Base-by-base conservation (phyloP, 1,284 basidiomycete species). In the Austroboletus novae-zelandiae region DNA sequence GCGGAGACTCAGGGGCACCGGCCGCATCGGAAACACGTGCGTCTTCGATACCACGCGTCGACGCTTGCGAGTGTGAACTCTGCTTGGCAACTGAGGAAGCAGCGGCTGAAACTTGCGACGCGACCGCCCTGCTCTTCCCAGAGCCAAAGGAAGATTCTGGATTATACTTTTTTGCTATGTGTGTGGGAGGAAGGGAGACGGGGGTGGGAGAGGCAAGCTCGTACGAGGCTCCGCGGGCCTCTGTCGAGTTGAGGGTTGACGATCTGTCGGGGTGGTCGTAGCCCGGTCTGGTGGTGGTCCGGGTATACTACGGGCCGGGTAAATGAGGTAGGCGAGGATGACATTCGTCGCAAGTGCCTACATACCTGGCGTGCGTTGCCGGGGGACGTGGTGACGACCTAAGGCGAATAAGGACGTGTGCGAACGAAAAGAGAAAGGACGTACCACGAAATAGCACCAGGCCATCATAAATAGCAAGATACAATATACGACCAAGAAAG, bases 401-500 rank as follows among this genome's bases (percentile, higher is more conserved):
- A 40, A 29, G 14, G 11, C 36, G 13, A 37, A 27, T 23, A 4
- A 23, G 20, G 20, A 23, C 20, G 20, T 23, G 20, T 23, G 20
- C 20, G 20, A 5, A 5, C 4, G 20, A 23, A 5, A 23, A 13
- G 27, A 36, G 29, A 20, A 43, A 27, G 40, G 42, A 30, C 71
- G 40, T 42, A 82, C 83, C 72, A 73, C 74, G 29, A 73, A 45
- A 62, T 85, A 86, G 14, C 74, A 69, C 83, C 84, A 85, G 2
- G 74, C 58, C 64, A 76, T 74, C 69, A 84, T 71, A 23, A 81
- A 57, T 37, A 76, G 74, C 14, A 86, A 53, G 10, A 82, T 43
- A 30, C 66, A 65, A 54, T 76, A 84, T 3, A 77, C 72, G 4
- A 74, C 70, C 40, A 84, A 56, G 47, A 79, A 75, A 2, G 70